Conservation (phyloP, 768 basidiomycete species). For the Rhizopogon sp. region DNA sequence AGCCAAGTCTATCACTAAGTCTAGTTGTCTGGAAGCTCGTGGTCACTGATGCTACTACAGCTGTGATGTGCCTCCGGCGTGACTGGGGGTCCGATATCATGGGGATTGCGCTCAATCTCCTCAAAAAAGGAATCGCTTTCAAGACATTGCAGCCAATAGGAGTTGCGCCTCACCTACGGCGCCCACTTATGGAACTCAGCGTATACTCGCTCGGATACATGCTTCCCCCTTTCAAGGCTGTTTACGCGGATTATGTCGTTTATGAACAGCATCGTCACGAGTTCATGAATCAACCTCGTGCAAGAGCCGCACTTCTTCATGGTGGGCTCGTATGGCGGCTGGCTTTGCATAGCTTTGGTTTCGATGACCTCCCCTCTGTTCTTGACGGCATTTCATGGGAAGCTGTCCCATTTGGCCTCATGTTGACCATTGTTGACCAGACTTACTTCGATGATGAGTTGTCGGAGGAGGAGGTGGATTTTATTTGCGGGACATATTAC, state of each 20-base stretch:
- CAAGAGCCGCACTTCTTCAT: not conserved
- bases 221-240: not conserved
- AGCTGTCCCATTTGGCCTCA: not conserved
- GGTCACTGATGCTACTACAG: not conserved
- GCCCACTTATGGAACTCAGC: no score
- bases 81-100: not conserved
- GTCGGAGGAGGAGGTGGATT: not conserved
- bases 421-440: not conserved
- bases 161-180: not conserved
- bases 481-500: not conserved
- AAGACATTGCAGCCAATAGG: not conserved
- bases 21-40: not conserved
- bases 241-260: not conserved
- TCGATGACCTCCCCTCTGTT: not conserved
- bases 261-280: not conserved
- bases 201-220: not conserved
- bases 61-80: slow-evolving; percentile 1
- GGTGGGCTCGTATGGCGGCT: not conserved
- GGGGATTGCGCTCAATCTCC: not conserved
- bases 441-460: not conserved
- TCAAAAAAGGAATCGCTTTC: not conserved
- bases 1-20: not conserved
- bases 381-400: not conserved
- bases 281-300: not conserved
- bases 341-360: not conserved